phyloP scores from a whole-genome alignment of 768 basidiomycete genomes.

The Trametes meyenii region DNA sequence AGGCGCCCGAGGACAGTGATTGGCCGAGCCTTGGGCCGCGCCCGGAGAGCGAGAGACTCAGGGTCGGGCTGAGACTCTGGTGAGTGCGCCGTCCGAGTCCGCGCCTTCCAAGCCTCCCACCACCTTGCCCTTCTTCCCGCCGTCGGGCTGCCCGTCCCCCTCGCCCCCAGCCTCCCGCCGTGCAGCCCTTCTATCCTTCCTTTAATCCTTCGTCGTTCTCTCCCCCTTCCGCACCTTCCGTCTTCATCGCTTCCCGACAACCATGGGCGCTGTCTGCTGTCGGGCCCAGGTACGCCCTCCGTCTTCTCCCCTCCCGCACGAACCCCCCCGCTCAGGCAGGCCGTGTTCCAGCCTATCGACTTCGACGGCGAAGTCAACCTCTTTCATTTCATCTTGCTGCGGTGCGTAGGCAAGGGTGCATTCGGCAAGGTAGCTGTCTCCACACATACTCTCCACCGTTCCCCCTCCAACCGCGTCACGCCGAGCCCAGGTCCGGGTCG shows the following conservation, averaged over 20 bases:
- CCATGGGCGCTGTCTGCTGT: conserved; percentile 87
- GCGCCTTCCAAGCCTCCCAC: conserved; percentile 15
- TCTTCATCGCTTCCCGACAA: conserved; percentile 27
- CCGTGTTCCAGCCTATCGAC: conserved; percentile 73
- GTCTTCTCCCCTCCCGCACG: not conserved
- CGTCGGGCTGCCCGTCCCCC: conserved; percentile 19
- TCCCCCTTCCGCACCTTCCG: conserved; percentile 7
- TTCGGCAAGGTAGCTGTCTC: conserved; percentile 84
- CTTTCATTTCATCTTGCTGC: conserved; percentile 92
- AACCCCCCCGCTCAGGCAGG: not conserved
- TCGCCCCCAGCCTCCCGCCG: conserved; percentile 8
- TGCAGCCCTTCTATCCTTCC: conserved; percentile 14
- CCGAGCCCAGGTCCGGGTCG: conserved; percentile 83
- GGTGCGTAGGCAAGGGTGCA: conserved; percentile 98
- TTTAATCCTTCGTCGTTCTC: conserved; percentile 10
- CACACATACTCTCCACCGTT: conserved; percentile 21
- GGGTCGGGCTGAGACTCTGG: not conserved
- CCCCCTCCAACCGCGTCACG: conserved; percentile 11
- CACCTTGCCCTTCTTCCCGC: conserved; percentile 17
- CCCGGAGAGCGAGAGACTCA: conserved; percentile 3
- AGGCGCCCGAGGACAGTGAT: not conserved
- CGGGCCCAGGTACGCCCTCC: conserved; percentile 63
- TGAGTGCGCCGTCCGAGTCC: not conserved
- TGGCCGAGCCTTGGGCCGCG: not conserved
- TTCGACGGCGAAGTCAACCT: conserved; percentile 95